These are phyloP conservation scores for Coniochaeta pulveracea DNA, from an alignment of 2,329 filamentous ascomycete species.

Conservation along the genomic window DNA sequence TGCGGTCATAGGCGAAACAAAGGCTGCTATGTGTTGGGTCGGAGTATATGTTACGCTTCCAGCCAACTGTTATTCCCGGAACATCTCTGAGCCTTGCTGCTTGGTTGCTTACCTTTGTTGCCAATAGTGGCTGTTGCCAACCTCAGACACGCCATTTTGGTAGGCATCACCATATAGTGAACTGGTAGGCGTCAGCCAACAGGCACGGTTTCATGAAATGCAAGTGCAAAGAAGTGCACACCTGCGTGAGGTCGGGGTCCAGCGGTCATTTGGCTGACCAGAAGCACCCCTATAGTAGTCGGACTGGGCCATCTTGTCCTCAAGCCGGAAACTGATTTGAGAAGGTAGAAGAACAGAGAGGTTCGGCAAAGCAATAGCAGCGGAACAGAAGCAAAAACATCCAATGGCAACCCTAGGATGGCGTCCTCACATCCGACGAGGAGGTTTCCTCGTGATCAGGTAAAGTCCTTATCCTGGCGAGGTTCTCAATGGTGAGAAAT, in stretches of 20 bases:
- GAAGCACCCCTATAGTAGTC: slow-evolving; percentile 35
- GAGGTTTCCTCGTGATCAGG: too few relatives aligned
- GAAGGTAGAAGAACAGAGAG: slow-evolving; percentile 3
- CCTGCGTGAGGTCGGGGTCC: slow-evolving; percentile 39
- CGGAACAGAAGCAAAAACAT: neutral
- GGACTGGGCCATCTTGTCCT: slow-evolving; percentile 32
- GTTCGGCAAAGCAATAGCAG: slow-evolving; percentile 7
- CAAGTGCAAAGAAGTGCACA: slow-evolving; percentile 29
- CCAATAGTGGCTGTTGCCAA: slow-evolving; percentile 16
- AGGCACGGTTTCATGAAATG: too few relatives aligned
- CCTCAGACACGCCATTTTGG: slow-evolving; percentile 20
- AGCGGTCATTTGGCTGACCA: slow-evolving; percentile 33
- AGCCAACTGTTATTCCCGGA: slow-evolving; percentile 15
- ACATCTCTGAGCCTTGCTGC: slow-evolving; percentile 1
- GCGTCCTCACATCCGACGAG: too few relatives aligned
- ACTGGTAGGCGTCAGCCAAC: slow-evolving; percentile 11
- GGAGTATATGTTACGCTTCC: slow-evolving; percentile 32
- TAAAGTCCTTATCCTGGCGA: too few relatives aligned
- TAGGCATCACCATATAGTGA: slow-evolving; percentile 22
- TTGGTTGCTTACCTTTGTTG: slow-evolving; percentile 18
- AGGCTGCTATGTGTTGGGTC: slow-evolving; percentile 21
- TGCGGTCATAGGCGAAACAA: slow-evolving; percentile 22
- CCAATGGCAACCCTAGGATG: neutral
- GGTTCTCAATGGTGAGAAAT: too few relatives aligned
- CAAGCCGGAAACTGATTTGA: slow-evolving; percentile 6